Evolutionary conservation across 2,329 filamentous ascomycete species (phyloP), one percentile per base, ranked within the genome.

Genomic region (Alternaria sp.): DNA sequence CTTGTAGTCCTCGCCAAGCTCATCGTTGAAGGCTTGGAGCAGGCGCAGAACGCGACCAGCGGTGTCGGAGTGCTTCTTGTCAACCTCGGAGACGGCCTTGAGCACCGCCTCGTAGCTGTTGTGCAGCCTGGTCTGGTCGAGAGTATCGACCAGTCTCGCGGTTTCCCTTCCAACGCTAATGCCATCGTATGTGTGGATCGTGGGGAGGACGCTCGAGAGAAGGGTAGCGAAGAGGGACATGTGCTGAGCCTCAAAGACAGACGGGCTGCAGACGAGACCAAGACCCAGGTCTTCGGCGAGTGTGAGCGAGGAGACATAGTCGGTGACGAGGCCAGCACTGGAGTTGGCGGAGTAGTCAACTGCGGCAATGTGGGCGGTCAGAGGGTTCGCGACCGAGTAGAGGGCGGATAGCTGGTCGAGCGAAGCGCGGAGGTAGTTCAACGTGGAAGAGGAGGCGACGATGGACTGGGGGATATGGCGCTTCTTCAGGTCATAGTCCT

Each of bases 401-500:
- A 98, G 88, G 49, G 97, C 87, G 49, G 93, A 92, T 36, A 99
- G 88, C 84, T 98, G 94, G 80, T 98, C 95, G 52, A 99, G 86
- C 26, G 92, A 88, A n/a, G 90, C 84, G 45, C 93, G 91, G 75
- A 99, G 86, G 77, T 91, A 90, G 63, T 89, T 88, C 69, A 99
- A 84, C 68, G 90, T 95, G 49, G 92, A 89, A 0, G 93, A 94
- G 3, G 93, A 93, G 10, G 93, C 95, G 67, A 99, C 83, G 67
- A 99, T 89, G 15, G 93, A 90, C 85, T 99, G 96, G 3, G 96
- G 95, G 62, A 97, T 90, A 77, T 96, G 90, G 70, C 94, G 90
- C 86, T 96, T 97, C 84, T 88, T 89, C 74, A 97, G 82, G 79
- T 98, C 94, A 76, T 97, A 97, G 82, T 99, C 96, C 75, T 93